Evolutionary conservation across 257 asterid genomes (phyloP), one percentile per base, ranked within the genome.

Genomic region (Parsonsia alboflavescens): DNA sequence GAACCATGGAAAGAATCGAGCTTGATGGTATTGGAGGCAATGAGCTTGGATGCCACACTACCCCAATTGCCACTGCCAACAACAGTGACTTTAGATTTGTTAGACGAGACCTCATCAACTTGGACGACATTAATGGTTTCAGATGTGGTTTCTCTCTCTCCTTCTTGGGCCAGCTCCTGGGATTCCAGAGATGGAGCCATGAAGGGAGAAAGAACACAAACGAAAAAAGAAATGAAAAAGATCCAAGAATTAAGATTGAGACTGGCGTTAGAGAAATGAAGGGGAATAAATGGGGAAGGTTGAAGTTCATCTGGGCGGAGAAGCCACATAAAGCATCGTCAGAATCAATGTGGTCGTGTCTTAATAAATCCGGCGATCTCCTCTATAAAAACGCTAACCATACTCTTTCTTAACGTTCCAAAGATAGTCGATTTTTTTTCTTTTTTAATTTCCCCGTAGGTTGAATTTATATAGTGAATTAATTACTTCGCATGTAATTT

Each of bases 31-130:
- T 90, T 90, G 80, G 91, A 87, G 12, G 96, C 97, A 80, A 90
- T 90, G 85, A 92, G 97, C 82, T 89, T 92, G 77, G 97, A 84
- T 17, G 97, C 96, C 49, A 92, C 97, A 84, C 97, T 90, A 3
- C 97, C 97, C 97, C 97, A 92, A 72, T 92, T 92, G 63, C 97
- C 97, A 54, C 97, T 90, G 50, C 97, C 97, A 44, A 92, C 92
- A 49, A 92, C 90, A 45, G 97, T 84, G 80, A 92, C 96, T 79
- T 81, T 86, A 0, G 88, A 90, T 80, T 80, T 88, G 33, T 21
- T 42, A 42, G 80, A 33, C 39, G 39, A 48, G 80, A 21, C 67
- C 67, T 71, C 77, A 45, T 69, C 70, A 15, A 3, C 73, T 44
- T 26, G 73, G 62, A 71, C 46, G 71, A 59, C 66, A 68, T 65